A percentile compares a stretch with the other conserved stretches of the same genome.
These are phyloP conservation scores for Phlebiopsis flavidoalba DNA, from an alignment of 768 basidiomycete species.

Conservation along the genomic window DNA sequence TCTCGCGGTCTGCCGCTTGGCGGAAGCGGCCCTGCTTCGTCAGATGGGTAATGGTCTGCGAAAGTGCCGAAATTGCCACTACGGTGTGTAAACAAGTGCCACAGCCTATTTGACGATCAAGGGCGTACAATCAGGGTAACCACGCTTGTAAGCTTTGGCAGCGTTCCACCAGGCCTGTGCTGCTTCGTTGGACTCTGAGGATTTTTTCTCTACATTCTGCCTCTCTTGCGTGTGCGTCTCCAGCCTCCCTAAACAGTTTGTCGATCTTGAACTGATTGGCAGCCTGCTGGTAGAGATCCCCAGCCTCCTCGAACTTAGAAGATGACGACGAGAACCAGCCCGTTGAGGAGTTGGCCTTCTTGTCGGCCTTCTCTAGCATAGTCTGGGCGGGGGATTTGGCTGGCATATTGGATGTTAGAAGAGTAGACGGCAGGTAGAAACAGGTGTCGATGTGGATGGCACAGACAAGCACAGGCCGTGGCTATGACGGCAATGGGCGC, in stretches of 20 bases:
- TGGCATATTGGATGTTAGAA: conserved; percentile 38
- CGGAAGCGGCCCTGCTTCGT: conserved; percentile 86
- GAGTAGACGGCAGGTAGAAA: background rate
- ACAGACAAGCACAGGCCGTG: background rate
- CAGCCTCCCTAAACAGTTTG: conserved; percentile 86
- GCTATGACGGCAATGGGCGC: conserved; percentile 1
- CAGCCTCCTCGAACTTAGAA: conserved; percentile 91
- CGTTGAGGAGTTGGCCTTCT: conserved; percentile 77
- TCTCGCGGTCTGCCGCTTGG: conserved; percentile 97
- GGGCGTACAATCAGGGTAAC: conserved; percentile 71
- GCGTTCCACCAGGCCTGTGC: conserved; percentile 99
- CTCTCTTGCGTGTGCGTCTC: conserved; percentile 88
- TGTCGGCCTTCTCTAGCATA: conserved; percentile 84
- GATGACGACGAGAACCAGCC: conserved; percentile 87
- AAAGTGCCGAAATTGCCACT: conserved; percentile 89
- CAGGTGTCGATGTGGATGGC: background rate
- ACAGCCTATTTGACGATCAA: background rate
- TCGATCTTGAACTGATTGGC: conserved; percentile 93
- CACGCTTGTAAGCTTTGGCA: conserved; percentile 91
- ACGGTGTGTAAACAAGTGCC: background rate
- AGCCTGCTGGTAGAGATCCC: conserved; percentile 91
- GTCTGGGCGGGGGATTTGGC: conserved; percentile 74
- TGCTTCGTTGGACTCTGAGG: conserved; percentile 88
- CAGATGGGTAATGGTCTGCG: conserved; percentile 79
- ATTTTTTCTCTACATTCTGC: conserved; percentile 91